Percentiles rank a stretch among this genome's conserved stretches.
Evolutionary conservation across 2,329 filamentous ascomycete genomes (phyloP).

Genomic region (Penicillium digitatum): DNA sequence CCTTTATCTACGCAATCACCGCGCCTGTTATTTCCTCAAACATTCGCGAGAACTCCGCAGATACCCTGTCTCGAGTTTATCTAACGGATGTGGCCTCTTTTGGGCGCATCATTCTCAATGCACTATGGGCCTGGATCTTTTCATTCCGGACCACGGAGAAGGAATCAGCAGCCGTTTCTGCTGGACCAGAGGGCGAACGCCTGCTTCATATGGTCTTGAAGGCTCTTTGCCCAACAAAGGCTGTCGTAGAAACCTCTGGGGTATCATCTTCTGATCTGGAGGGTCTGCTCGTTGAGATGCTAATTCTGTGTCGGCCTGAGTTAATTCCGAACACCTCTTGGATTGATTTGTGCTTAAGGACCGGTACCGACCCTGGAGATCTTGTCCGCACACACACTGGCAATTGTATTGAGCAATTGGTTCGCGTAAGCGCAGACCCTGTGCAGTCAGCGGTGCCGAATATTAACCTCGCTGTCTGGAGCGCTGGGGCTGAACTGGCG

Average conservation of each 20-base stretch:
- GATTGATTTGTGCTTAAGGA: conserved; percentile 82
- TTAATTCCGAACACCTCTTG: conserved; percentile 75
- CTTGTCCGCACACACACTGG: conserved; percentile 64
- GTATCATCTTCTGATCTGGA: conserved; percentile 54
- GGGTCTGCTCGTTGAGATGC: conserved; percentile 67
- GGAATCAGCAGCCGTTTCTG: conserved; percentile 64
- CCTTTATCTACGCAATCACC: conserved; percentile 73
- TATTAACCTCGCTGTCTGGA: conserved; percentile 67
- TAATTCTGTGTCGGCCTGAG: conserved; percentile 73
- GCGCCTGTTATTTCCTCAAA: conserved; percentile 58
- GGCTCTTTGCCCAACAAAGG: conserved; percentile 38
- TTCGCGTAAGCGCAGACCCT: conserved; percentile 48
- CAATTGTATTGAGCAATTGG: conserved; percentile 65
- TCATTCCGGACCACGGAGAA: conserved; percentile 68
- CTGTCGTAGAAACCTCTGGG: conserved; percentile 21
- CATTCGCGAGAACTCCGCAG: conserved; percentile 61
- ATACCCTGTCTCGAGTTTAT: conserved; percentile 64
- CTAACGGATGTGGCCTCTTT: conserved; percentile 55
- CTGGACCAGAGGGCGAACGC: conserved; percentile 62
- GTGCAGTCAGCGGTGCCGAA: conserved; percentile 34
- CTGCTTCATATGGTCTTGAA: conserved; percentile 56
- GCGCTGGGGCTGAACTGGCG: conserved; percentile 81
- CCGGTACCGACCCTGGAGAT: conserved; percentile 75
- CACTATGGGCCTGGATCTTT: conserved; percentile 76
- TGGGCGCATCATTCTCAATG: conserved; percentile 62